Base-by-base conservation (phyloP, 2,329 filamentous ascomycete genomes). In the Alternaria sp. region DNA sequence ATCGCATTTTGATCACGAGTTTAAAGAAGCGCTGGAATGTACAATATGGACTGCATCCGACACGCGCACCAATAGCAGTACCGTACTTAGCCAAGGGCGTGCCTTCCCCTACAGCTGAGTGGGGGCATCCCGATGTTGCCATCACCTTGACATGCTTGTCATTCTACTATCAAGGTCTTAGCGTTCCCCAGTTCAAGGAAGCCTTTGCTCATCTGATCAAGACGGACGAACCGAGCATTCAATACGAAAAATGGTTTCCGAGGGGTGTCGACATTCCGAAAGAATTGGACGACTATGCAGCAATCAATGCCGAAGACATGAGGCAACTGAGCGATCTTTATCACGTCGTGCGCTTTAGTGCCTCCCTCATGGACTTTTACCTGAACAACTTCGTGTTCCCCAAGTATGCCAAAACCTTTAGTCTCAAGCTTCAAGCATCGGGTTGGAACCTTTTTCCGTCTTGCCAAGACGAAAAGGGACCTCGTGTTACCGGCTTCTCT, bases 1-100 rank as follows among this genome's bases (percentile, higher is more conserved):
- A 87, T 54, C 78, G 84, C 0, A 85, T 92, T 3, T 72, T 92
- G 0, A 68, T 85, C 1, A 82, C 88, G 26, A 83, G 81, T 3
- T 68, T 90, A 0, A 84, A 84, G 50, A 90, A 90, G 68, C 77
- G 86, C 4, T 91, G 85, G 84, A 87, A 88, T 28, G 88, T 92
- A 0, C 81, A 86, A 41, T 93, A 81, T 61, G 80, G 80, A 0
- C 61, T 81, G 0, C 71, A 79, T 55, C 70, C 84, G 0, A 44
- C 60, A 0, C 80, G 89, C 13, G 79, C 82, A 39, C 86, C 86
- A 0, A 83, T 90, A 5, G 88, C 89, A 0, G 89, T 92, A 0
- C 89, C 71, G 40, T 92, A 2, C 86, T 60, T 68, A 21, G 88
- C 88, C 0, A 90, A 91, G 60, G 89, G 88, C 1, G 80, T 84